Evolutionary conservation across 139 green algal genomes (phyloP).

Genomic region (Chlamydomonas eustigma): DNA sequence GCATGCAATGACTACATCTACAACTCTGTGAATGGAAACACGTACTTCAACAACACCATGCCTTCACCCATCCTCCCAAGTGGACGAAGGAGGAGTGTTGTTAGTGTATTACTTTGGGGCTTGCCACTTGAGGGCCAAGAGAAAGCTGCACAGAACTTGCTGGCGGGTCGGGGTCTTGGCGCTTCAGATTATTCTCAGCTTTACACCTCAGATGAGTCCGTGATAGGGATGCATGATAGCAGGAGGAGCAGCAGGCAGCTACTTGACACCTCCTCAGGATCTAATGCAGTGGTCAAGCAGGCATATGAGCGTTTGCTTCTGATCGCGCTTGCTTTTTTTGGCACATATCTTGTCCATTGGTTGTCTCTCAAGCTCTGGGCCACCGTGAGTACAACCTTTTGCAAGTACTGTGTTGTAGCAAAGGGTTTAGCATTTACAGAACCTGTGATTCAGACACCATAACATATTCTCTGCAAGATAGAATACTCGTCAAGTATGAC

Average conservation of each 20-base stretch:
- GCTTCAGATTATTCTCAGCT: too few relatives aligned
- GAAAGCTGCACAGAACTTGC: too few relatives aligned
- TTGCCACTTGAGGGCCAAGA: too few relatives aligned
- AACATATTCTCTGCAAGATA: too few relatives aligned
- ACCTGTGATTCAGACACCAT: too few relatives aligned
- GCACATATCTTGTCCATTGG: not conserved
- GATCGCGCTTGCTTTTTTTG: not conserved
- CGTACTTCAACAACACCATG: not conserved
- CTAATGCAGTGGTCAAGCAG: not conserved
- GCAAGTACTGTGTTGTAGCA: not conserved
- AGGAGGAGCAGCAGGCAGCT: not conserved
- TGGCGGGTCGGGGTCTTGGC: too few relatives aligned
- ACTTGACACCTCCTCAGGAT: not conserved
- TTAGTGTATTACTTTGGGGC: too few relatives aligned
- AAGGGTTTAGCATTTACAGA: too few relatives aligned
- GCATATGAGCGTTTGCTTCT: slow-evolving; percentile 13
- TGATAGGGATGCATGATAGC: too few relatives aligned
- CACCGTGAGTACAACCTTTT: not conserved
- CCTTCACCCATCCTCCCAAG: not conserved
- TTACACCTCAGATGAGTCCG: too few relatives aligned
- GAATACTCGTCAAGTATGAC: too few relatives aligned
- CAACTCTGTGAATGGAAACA: not conserved
- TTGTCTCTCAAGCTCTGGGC: not conserved
- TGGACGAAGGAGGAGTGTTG: not conserved
- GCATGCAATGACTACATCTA: slow-evolving; percentile 6